A percentile compares a stretch with the other conserved stretches of the same genome.
phyloP scores from a whole-genome alignment of 768 basidiomycete genomes.

The Phlebiopsis gigantea region DNA sequence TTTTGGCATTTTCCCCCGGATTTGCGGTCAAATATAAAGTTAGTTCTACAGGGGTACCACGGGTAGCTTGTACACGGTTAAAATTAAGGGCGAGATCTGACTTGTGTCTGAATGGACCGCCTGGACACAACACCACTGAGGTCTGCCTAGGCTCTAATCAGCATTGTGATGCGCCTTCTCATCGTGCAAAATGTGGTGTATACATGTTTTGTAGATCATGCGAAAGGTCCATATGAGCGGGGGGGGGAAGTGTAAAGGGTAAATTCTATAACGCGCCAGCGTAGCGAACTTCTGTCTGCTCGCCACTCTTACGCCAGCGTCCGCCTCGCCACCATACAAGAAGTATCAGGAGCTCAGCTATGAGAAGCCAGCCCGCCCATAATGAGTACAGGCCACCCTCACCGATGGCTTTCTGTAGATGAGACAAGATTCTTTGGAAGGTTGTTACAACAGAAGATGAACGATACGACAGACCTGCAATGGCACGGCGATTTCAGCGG shows the following conservation, averaged over 20 bases:
- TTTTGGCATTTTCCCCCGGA: too few species aligned
- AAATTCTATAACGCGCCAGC: neutral
- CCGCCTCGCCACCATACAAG: constrained; percentile 56
- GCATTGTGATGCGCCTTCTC: too few species aligned
- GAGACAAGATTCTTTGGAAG: neutral
- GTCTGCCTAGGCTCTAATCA: too few species aligned
- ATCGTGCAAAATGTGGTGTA: too few species aligned
- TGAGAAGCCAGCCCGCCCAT: constrained; percentile 47
- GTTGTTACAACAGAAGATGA: neutral
- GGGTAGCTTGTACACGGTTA: too few species aligned
- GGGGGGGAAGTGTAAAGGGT: neutral
- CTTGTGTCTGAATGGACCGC: too few species aligned
- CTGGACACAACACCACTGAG: too few species aligned
- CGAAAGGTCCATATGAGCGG: too few species aligned
- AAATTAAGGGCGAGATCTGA: too few species aligned
- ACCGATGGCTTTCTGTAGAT: constrained; percentile 57
- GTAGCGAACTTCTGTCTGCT: constrained; percentile 32
- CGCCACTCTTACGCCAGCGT: constrained; percentile 50
- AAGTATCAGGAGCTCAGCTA: constrained; percentile 52
- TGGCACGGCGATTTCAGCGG: constrained; percentile 69
- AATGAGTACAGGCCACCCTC: constrained; percentile 80
- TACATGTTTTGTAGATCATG: too few species aligned
- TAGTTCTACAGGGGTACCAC: too few species aligned
- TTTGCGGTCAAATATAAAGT: too few species aligned
- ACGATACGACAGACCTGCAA: constrained; percentile 44